These are phyloP conservation scores for Diaporthe eres DNA, from an alignment of 2,329 filamentous ascomycete species.

Conservation along the genomic window DNA sequence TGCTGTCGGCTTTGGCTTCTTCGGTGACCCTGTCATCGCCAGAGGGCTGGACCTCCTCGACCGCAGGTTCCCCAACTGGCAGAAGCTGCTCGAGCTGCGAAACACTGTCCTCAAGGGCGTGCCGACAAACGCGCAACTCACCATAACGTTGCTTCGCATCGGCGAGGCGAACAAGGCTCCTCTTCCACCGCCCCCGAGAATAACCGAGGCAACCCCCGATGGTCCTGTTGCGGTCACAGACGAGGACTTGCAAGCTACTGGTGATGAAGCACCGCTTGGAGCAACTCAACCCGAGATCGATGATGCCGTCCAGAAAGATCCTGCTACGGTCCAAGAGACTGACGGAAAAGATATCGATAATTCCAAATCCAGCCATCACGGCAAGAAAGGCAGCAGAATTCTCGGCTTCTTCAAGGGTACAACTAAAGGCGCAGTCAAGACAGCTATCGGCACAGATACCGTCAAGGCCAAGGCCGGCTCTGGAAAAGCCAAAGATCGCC, in stretches of 20 bases:
- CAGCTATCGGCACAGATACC: conserved; percentile 79
- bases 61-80: conserved; percentile 76
- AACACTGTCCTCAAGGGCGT: conserved; percentile 86
- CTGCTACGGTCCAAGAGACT: conserved; percentile 52
- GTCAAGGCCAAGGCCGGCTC: conserved; percentile 76
- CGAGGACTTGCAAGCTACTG: conserved; percentile 64
- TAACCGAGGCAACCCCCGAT: conserved; percentile 53
- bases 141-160: conserved; percentile 83
- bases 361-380: conserved; percentile 56
- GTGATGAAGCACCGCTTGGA: conserved; percentile 64
- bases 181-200: conserved; percentile 70
- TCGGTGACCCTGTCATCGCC: conserved; percentile 81
- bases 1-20: conserved; percentile 80
- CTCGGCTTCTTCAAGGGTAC: conserved; percentile 78
- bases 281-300: conserved; percentile 77
- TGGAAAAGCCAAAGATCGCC: conserved; percentile 75
- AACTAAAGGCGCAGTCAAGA: conserved; percentile 80
- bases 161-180: conserved; percentile 87
- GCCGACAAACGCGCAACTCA: conserved; percentile 88
- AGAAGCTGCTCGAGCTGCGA: conserved; percentile 79
- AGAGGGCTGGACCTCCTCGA: conserved; percentile 73
- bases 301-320: conserved; percentile 67
- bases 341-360: conserved; percentile 63
- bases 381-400: conserved; percentile 60
- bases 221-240: conserved; percentile 57